phyloP scores from a whole-genome alignment of 179 eudicot genomes.

The Nepenthes alata region DNA sequence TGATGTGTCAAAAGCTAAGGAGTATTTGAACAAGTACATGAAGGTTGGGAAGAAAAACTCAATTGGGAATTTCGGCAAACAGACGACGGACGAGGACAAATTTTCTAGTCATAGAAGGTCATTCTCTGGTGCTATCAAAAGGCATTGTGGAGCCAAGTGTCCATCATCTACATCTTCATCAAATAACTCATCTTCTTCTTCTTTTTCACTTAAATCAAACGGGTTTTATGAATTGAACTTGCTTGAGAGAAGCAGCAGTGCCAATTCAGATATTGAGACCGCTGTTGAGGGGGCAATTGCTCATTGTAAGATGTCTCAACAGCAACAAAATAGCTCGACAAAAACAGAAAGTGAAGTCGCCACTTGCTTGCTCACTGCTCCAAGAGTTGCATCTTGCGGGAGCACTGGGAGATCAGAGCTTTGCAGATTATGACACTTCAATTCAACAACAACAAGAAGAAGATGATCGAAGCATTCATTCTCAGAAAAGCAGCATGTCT shows the following conservation, averaged over 20 bases:
- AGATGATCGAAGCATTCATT: no score
- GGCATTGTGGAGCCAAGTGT: constrained; percentile 28
- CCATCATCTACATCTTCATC: constrained; percentile 18
- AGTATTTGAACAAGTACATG: constrained; percentile 7
- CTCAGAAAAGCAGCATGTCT: no score
- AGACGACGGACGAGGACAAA: constrained; percentile 15
- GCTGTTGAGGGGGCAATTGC: constrained; percentile 71
- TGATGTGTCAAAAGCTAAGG: constrained; percentile 12
- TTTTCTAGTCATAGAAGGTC: constrained; percentile 31
- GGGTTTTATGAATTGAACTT: constrained; percentile 33
- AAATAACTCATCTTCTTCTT: constrained; percentile 27
- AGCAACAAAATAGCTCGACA: constrained; percentile 11
- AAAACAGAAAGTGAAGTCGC: constrained; percentile 13
- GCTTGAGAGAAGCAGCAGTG: constrained; percentile 38
- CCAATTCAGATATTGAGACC: constrained; percentile 37
- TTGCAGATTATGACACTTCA: constrained; percentile 10
- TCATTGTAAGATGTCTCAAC: constrained; percentile 60
- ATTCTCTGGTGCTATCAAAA: constrained; percentile 41
- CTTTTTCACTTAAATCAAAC: constrained; percentile 30
- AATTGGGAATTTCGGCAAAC: constrained; percentile 29
- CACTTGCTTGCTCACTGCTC: constrained; percentile 20
- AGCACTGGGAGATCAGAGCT: constrained; percentile 21
- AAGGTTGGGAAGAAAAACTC: constrained; percentile 11
- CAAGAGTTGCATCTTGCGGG: constrained; percentile 22
- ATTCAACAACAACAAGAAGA: no score